Percentiles rank a stretch among this genome's conserved stretches.
Conservation (phyloP, 225 moss, liverwort and hornwort species). For the Physcomitrium patens region DNA sequence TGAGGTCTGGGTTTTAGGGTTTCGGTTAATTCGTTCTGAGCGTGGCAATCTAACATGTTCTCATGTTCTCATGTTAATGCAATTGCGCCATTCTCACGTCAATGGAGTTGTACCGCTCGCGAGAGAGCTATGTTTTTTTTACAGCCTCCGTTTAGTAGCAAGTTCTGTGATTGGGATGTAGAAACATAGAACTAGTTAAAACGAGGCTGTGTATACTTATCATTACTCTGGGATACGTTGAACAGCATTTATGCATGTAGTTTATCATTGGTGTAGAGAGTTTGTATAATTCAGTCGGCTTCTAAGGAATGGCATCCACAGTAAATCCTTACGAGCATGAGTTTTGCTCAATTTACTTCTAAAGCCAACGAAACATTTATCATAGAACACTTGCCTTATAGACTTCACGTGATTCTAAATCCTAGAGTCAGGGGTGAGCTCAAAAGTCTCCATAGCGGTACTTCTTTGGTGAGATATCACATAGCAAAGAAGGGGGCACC, state of each 20-base stretch:
- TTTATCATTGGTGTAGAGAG: not conserved
- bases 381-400: not conserved
- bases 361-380: not conserved
- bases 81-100: no score
- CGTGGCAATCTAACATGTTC: no score
- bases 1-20: slow-evolving; percentile 39
- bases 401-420: not conserved
- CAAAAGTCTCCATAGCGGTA: not conserved
- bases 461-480: not conserved
- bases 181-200: not conserved
- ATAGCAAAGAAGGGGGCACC: not conserved
- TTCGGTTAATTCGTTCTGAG: not conserved
- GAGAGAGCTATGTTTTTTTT: not conserved
- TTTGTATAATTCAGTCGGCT: not conserved
- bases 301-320: not conserved
- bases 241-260: not conserved
- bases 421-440: not conserved
- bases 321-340: not conserved
- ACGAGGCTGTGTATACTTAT: slow-evolving; percentile 2
- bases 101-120: not conserved
- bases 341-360: not conserved
- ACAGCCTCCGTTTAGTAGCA: not conserved
- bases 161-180: not conserved
- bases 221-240: not conserved
- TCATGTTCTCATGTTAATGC: no score